A percentile compares a stretch with the other conserved stretches of the same genome.
These are phyloP conservation scores for Cynara cardunculus DNA, from an alignment of 129 eudicot genomes.

Conservation along the genomic window DNA sequence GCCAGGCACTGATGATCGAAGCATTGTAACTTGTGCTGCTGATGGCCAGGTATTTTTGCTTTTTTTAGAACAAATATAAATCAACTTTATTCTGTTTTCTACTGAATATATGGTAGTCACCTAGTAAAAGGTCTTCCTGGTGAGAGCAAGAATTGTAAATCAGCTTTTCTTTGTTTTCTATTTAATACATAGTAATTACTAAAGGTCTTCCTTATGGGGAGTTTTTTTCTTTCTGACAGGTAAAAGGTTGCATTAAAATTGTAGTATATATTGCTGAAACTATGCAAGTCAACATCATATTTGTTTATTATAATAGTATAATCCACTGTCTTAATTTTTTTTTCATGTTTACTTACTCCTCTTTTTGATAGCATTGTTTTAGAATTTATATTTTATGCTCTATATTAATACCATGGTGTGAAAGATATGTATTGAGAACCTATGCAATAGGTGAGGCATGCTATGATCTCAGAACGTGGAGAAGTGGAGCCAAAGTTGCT, in stretches of 20 bases:
- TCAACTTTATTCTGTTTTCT: neutral
- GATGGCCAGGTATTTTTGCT: constrained; percentile 77
- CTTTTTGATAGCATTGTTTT: neutral
- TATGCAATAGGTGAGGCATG: constrained; percentile 63
- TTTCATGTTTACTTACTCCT: neutral
- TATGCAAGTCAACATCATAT: neutral
- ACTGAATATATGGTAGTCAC: neutral
- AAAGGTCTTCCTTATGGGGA: neutral
- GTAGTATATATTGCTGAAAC: neutral
- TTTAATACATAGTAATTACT: neutral
- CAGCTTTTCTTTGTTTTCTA: neutral
- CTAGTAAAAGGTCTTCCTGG: neutral
- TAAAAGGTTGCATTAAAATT: neutral
- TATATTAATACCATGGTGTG: neutral
- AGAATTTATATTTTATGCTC: neutral
- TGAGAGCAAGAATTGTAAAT: neutral
- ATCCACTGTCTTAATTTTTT: neutral
- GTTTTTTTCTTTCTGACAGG: neutral
- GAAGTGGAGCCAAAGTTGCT: constrained; percentile 58
- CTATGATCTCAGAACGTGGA: constrained; percentile 65
- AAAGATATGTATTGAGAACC: neutral
- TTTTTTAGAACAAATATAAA: neutral
- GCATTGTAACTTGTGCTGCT: constrained; percentile 93
- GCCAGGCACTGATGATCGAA: constrained; percentile 76
- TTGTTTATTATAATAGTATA: neutral